These are phyloP conservation scores for Alternaria arborescens DNA, from an alignment of 2,329 filamentous ascomycete genomes.

Conservation along the genomic window DNA sequence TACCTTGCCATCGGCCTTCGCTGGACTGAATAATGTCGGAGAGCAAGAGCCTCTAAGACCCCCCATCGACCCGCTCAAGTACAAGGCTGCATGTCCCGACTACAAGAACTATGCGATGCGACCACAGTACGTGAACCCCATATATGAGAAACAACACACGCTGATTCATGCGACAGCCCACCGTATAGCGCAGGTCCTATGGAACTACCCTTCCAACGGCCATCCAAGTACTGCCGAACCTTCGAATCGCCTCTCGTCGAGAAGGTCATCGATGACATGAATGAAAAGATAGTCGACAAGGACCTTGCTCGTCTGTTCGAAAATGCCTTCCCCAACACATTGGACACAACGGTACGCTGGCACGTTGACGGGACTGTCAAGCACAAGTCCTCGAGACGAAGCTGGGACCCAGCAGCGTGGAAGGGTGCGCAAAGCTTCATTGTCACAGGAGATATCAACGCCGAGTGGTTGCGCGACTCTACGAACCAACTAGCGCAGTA, in stretches of 20 bases:
- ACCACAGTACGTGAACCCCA: constrained; percentile 63
- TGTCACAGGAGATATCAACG: constrained; percentile 91
- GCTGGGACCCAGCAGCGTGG: constrained; percentile 67
- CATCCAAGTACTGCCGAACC: constrained; percentile 81
- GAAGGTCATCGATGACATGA: constrained; percentile 84
- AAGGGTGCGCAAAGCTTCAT: constrained; percentile 89
- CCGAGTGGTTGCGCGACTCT: constrained; percentile 90
- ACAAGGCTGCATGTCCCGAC: constrained; percentile 67
- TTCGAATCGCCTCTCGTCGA: constrained; percentile 90
- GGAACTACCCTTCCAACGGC: constrained; percentile 84
- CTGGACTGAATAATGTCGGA: constrained; percentile 21
- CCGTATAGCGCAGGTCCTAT: constrained; percentile 84
- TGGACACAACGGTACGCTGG: constrained; percentile 90
- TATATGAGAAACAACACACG: background rate
- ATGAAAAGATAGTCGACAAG: constrained; percentile 78
- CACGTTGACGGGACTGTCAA: constrained; percentile 70
- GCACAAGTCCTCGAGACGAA: constrained; percentile 49
- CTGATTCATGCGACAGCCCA: constrained; percentile 60
- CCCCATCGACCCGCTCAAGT: constrained; percentile 45
- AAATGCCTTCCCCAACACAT: constrained; percentile 91
- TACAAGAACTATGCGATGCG: constrained; percentile 68
- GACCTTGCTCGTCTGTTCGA: constrained; percentile 93
- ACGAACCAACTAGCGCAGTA: constrained; percentile 95
- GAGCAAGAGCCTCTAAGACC: constrained; percentile 42
- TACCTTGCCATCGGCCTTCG: constrained; percentile 10